Percentiles rank a stretch among this genome's conserved stretches.
Evolutionary conservation across 495 filamentous ascomycete genomes (phyloP).

Genomic region (Neurospora sp.): DNA sequence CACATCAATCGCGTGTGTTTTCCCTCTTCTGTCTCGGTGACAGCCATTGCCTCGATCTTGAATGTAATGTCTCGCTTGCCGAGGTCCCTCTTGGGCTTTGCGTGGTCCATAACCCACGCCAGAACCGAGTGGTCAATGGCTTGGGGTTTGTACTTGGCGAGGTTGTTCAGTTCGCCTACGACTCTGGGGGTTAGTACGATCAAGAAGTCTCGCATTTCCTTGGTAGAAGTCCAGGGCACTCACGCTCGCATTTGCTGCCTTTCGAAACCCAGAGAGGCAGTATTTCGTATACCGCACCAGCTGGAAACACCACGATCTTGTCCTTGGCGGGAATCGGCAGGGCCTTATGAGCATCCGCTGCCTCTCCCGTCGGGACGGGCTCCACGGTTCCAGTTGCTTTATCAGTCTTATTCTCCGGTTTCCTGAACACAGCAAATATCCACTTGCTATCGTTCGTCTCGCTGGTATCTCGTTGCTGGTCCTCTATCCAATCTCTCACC

Average conservation of each 20-base stretch:
- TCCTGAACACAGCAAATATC: conserved; percentile 20
- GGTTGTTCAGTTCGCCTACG: conserved; percentile 18
- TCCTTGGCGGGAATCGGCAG: conserved; percentile 13
- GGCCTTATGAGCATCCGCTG: background rate
- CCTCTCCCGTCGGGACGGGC: conserved; percentile 5
- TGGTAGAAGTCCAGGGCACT: conserved; percentile 3
- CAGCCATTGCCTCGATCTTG: conserved; percentile 22
- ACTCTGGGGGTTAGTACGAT: background rate
- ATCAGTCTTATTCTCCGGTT: conserved; percentile 15
- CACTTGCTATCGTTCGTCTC: conserved; percentile 13
- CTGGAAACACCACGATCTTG: conserved; percentile 27
- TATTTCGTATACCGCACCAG: conserved; percentile 22
- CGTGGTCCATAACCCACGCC: conserved; percentile 23
- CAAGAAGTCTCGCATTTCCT: background rate
- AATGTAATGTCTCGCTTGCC: conserved; percentile 24
- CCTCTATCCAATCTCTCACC: conserved; percentile 23
- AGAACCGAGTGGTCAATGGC: conserved; percentile 19
- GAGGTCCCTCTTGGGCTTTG: conserved; percentile 19
- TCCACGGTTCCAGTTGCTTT: conserved; percentile 7
- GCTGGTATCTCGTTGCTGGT: conserved; percentile 13
- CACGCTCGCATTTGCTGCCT: conserved; percentile 25
- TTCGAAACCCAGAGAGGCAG: conserved; percentile 23
- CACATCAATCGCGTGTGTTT: conserved; percentile 22
- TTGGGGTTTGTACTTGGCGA: conserved; percentile 17
- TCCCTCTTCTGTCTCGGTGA: conserved; percentile 21